A percentile compares a stretch with the other conserved stretches of the same genome.
Conservation (phyloP, 805 yeast genomes). For the Kodamaea jinghongensis region DNA sequence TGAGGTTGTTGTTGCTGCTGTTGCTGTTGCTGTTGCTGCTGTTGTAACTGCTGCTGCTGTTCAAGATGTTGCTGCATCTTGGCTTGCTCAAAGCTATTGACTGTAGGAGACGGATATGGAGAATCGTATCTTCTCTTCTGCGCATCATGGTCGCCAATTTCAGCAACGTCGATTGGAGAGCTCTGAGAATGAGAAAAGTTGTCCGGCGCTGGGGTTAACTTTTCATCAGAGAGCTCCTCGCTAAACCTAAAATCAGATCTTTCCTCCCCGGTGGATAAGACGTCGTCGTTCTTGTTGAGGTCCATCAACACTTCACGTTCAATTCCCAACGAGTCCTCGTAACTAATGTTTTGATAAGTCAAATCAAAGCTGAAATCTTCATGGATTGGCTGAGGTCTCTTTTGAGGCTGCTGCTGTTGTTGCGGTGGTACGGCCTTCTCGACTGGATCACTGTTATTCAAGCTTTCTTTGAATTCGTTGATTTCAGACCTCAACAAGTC, state of each 20-base stretch:
- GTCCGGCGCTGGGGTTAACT: too few relatives aligned
- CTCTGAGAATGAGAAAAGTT: too few relatives aligned
- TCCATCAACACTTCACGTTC: slow-evolving; percentile 7
- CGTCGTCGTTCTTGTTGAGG: neutral
- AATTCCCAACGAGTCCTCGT: slow-evolving; percentile 38
- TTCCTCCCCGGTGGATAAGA: too few relatives aligned
- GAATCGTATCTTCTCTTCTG: neutral
- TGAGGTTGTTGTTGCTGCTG: neutral
- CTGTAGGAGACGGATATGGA: slow-evolving; percentile 10
- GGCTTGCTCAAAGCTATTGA: slow-evolving; percentile 2
- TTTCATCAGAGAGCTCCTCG: too few relatives aligned
- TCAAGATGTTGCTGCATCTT: too few relatives aligned
- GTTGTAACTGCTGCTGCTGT: too few relatives aligned
- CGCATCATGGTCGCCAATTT: too few relatives aligned
- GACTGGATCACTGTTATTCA: slow-evolving; percentile 24
- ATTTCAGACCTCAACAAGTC: slow-evolving; percentile 41
- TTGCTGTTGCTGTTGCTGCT: neutral
- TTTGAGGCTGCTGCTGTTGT: slow-evolving; percentile 1
- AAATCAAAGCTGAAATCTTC: slow-evolving; percentile 39
- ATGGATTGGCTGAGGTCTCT: slow-evolving; percentile 5
- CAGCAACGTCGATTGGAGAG: too few relatives aligned
- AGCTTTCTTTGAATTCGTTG: slow-evolving; percentile 44
- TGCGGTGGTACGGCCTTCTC: slow-evolving; percentile 6
- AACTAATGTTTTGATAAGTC: slow-evolving; percentile 37
- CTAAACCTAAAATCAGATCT: too few relatives aligned